Base-by-base conservation (phyloP, 2,329 filamentous ascomycete genomes). In the Claviceps capensis region DNA sequence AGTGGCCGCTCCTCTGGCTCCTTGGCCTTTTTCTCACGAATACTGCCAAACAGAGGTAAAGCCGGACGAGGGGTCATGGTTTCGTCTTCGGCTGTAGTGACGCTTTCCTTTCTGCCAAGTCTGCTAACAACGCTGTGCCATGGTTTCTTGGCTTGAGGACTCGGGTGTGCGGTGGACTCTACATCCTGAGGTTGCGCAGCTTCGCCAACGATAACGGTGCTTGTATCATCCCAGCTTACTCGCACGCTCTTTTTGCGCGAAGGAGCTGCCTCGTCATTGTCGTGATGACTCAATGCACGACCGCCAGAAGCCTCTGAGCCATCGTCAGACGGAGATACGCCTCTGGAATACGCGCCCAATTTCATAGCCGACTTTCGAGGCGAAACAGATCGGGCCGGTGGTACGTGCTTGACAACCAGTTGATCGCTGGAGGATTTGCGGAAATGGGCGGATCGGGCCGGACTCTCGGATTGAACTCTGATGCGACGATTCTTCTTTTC, bases 331-430 rank as follows among this genome's bases (percentile, higher is more conserved):
- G 81, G 73, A 51, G 80, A 75, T 37, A 71, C 59, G 56, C 74
- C 70, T 59, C 76, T 61, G 52, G 76, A 72, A 1, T 80, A 75
- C 48, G 78, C 80, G 1, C 62, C 58, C 13, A 81, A 73, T 63
- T 90, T 90, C 56, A 90, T 62, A 1, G 85, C 86, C 1, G 86
- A 88, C 63, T 91, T 91, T 46, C 81, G 81, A 9, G 86, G 86
- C 0, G 86, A 89, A 11, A 85, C 70, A 5, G 85, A 87, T 47
- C 86, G 76, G 34, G 80, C 72, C 22, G 84, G 82, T 5, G 86
- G 86, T 51, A 81, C 76, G 61, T 90, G 85, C 56, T 74, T 81
- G 30, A 83, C 71, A 1, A 74, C 68, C 13, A 81, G 63, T 43
- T 70, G 75, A 37, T 80, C 74, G 16, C 78, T 36, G 13, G 48